These are phyloP conservation scores for Penstemon eatonii DNA, from an alignment of 257 asterid species.

Conservation along the genomic window DNA sequence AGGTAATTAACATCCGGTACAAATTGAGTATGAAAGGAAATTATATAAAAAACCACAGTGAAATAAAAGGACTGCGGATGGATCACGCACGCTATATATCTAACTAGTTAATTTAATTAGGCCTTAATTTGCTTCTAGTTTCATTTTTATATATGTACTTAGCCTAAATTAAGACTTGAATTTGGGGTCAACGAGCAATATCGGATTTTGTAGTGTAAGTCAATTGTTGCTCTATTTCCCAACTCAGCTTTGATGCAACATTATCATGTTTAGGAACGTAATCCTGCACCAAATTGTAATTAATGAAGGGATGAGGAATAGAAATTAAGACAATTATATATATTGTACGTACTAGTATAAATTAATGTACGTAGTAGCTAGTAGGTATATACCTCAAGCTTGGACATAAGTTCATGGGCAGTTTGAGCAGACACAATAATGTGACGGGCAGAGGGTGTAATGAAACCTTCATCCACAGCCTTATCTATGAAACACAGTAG, in stretches of 20 bases:
- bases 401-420: conserved; percentile 47
- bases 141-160: neutral
- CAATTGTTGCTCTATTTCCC: conserved; percentile 20
- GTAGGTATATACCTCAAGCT: conserved; percentile 45
- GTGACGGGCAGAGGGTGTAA: conserved; percentile 47
- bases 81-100: too few relatives aligned
- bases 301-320: neutral
- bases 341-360: too few relatives aligned
- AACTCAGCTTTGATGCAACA: neutral
- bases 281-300: neutral
- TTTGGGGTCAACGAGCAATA: conserved; percentile 10
- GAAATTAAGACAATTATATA: neutral
- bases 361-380: too few relatives aligned
- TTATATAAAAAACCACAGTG: neutral
- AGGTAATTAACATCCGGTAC: too few relatives aligned
- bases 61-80: conserved; percentile 4
- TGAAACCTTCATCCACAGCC: conserved; percentile 60
- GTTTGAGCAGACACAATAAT: conserved; percentile 49
- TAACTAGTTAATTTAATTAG: neutral
- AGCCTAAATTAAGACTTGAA: neutral
- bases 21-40: neutral
- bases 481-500: conserved; percentile 57
- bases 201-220: conserved; percentile 8
- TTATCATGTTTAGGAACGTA: conserved; percentile 6
- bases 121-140: neutral